These are phyloP conservation scores for Pleurotus djamor DNA, from an alignment of 768 basidiomycete species.

Conservation along the genomic window DNA sequence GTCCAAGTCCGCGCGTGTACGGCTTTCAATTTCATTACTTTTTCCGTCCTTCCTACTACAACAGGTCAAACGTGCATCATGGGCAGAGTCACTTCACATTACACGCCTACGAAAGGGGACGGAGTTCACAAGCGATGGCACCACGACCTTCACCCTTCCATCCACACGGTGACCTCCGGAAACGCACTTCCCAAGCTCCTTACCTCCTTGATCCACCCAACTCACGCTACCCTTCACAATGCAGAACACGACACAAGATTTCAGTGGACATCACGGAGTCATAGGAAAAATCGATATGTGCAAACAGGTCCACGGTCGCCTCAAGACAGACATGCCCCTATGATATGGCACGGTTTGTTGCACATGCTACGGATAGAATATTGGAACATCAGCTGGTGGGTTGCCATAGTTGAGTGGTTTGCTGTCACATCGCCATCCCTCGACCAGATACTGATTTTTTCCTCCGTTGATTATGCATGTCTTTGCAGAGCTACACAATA, in stretches of 20 bases:
- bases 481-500: conserved; percentile 30
- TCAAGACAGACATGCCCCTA: conserved; percentile 13
- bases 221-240: conserved; percentile 24
- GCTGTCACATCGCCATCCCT: not conserved
- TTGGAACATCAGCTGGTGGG: conserved; percentile 45
- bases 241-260: conserved; percentile 11
- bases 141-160: conserved; percentile 22
- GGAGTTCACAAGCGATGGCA: conserved; percentile 20
- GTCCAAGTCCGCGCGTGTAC: no score
- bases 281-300: conserved; percentile 32
- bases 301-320: conserved; percentile 18
- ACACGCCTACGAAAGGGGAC: not conserved
- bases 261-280: conserved; percentile 38
- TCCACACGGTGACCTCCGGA: conserved; percentile 19
- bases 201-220: conserved; percentile 30
- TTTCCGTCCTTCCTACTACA: no score
- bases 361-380: conserved; percentile 34
- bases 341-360: conserved; percentile 15
- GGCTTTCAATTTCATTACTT: no score
- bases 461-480: not conserved
- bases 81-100: not conserved
- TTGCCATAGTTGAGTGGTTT: conserved; percentile 27
- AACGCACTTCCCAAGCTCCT: conserved; percentile 23
- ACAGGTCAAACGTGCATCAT: no score
- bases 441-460: no score